Base-by-base conservation (phyloP, 2,329 filamentous ascomycete genomes). In the Aureobasidium sp. region DNA sequence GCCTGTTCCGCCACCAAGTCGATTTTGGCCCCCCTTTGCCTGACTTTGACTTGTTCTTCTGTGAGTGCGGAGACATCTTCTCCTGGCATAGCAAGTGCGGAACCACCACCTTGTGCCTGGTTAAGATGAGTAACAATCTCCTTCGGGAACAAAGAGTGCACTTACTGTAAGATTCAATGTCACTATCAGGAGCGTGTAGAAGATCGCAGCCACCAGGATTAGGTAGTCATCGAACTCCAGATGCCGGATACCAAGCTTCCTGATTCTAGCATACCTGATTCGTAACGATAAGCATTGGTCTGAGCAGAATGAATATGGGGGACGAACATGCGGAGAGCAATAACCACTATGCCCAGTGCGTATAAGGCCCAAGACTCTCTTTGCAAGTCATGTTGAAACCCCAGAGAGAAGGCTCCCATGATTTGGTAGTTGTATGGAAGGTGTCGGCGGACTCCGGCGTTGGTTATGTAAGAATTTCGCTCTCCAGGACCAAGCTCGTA, bases 191-290 rank as follows among this genome's bases (percentile, higher is more conserved):
- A 69, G 67, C 0, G 76, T 78, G 62, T 78, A 79, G 44, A 72
- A 71, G 11, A 62, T 44, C 16, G 59, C 41, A 13, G 63, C 77
- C 61, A 83, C 74, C 13, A 80, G 44, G 80, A 85, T 85, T 27
- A 82, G 72, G 67, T 78, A 83, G 67, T 86, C 83, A 65, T 85
- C 83, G 36, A 78, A 67, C 65, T 82, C 79, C n/a, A 83, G 76
- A 10, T 74, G 73, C 45, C 71, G 74, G 65, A 77, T 71, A 42
- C 61, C 55, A 11, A 62, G 49, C 45, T 64, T 64, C n/a, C 61
- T 49, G 25, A 45, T 55, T 9, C 63, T 53, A 7, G 63, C 63
- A 62, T 61, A 61, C 27, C 62, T 64, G 29, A 10, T 29, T 10
- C 39, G 14, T 21, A 45, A 25, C 37, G 48, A 55, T 57, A 48